phyloP scores from a whole-genome alignment of 495 filamentous ascomycete genomes.

The Aspergillus sclerotioniger region DNA sequence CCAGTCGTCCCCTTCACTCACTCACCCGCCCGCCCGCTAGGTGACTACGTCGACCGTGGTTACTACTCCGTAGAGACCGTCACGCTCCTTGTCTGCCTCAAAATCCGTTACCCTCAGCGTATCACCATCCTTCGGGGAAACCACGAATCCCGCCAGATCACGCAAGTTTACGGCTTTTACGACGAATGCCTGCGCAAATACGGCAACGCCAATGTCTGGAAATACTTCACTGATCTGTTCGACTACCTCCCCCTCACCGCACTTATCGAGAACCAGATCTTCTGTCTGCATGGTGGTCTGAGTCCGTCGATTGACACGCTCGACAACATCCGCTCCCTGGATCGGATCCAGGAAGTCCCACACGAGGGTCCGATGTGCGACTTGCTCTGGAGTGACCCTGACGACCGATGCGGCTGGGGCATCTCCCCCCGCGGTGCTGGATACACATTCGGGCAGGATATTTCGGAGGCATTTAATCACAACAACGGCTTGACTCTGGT shows the following conservation, averaged over 20 bases:
- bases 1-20: neutral
- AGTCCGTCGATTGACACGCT: constrained; percentile 97
- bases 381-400: constrained; percentile 94
- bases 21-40: constrained; percentile 40
- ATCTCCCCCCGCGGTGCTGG: constrained; percentile 96
- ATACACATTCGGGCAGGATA: constrained; percentile 99
- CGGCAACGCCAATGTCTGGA: constrained; percentile 98
- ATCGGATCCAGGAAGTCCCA: constrained; percentile 96
- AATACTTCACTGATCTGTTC: constrained; percentile 98
- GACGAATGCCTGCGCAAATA: constrained; percentile 97
- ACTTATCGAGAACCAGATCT: constrained; percentile 99
- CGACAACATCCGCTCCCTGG: constrained; percentile 94
- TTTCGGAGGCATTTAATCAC: constrained; percentile 99
- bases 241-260: constrained; percentile 98
- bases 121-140: constrained; percentile 97
- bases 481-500: constrained; percentile 98
- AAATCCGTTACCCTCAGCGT: constrained; percentile 93
- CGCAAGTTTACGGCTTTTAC: constrained; percentile 97
- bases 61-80: constrained; percentile 98
- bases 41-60: constrained; percentile 94
- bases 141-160: constrained; percentile 97
- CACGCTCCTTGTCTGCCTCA: constrained; percentile 87
- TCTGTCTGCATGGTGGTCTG: constrained; percentile 96
- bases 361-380: constrained; percentile 99
- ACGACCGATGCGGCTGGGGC: constrained; percentile 98